Base-by-base conservation (phyloP, 495 filamentous ascomycete species). In the Astrocystis sublimbata region DNA sequence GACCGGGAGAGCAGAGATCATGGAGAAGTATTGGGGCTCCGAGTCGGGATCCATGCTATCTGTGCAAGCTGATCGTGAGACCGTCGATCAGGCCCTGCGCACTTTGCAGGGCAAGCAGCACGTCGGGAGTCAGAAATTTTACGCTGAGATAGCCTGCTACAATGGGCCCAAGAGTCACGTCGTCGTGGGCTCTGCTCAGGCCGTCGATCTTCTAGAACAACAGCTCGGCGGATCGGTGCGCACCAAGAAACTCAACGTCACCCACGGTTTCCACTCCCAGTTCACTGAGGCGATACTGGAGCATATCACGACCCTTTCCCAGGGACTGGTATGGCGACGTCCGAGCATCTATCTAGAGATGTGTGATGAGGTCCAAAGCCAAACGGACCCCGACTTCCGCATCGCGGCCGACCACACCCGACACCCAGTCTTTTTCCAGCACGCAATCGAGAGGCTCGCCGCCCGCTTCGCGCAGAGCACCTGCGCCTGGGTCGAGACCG, bases 11-110 rank as follows among this genome's bases (percentile, higher is more conserved):
- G 80, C 83, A 0, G 33, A 17, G 0, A 43, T 86, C 0, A 82
- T 87, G 52, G 59, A 70, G 5, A 67, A 73, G 0, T 33, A 64
- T 1, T 86, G 82, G 83, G 82, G 78, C 5, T 1, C 65, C 0
- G 81, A 86, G 6, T 54, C 57, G 4, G 84, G 84, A 0, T 57
- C 72, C 0, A 87, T 87, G 85, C 40, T 85, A 9, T 65, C 65
- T n/a, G 36, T 76, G 17, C 50, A 68, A 15, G 65, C 66, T 1
- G 58, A 78, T 36, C 60, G 31, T 21, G 36, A 10, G 60, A 64
- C 26, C 13, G 52, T 17, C 31, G 62, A 1, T n/a, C 31, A 15
- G 26, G 15, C 10, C 4, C 60, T 5, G 35, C 65, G 1, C 62
- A 73, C 47, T 61, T 19, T 49, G 15, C 30, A 31, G 15, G 21